phyloP scores from a whole-genome alignment of 148 eudicot species.

The Arctostaphylos glauca region DNA sequence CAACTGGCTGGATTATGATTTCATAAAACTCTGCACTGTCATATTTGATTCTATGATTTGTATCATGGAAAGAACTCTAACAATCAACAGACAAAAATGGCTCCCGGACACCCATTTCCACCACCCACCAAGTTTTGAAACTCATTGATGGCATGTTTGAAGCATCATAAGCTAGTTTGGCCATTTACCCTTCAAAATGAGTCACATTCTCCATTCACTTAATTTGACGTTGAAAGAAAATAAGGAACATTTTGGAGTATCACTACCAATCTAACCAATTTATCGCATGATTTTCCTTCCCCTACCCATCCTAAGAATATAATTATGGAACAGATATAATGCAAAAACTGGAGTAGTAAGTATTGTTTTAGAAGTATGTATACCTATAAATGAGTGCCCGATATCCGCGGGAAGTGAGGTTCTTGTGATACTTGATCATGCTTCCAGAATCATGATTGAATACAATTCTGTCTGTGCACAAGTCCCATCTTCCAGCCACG shows the following conservation, averaged over 20 bases:
- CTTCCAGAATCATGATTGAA: constrained; percentile 84
- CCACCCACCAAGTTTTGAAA: neutral
- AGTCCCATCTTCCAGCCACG: constrained; percentile 66
- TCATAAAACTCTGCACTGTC: neutral
- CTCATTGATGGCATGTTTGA: neutral
- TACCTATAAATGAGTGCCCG: constrained; percentile 91
- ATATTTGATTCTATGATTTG: neutral
- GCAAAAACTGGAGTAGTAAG: neutral
- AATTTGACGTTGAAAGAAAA: neutral
- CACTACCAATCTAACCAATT: neutral
- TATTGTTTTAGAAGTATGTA: neutral
- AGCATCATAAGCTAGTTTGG: neutral
- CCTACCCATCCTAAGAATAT: neutral
- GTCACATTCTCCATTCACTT: neutral
- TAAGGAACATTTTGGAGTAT: neutral
- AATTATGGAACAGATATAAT: neutral
- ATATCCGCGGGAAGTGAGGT: constrained; percentile 77
- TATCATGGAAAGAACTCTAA: neutral
- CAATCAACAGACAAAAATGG: neutral
- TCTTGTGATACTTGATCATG: constrained; percentile 90
- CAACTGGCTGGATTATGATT: neutral
- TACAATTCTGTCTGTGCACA: constrained; percentile 58
- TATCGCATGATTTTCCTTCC: no score
- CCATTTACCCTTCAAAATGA: neutral
- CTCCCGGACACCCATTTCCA: neutral